Base-by-base conservation (phyloP, 768 basidiomycete genomes). In the Daedalea quercina region DNA sequence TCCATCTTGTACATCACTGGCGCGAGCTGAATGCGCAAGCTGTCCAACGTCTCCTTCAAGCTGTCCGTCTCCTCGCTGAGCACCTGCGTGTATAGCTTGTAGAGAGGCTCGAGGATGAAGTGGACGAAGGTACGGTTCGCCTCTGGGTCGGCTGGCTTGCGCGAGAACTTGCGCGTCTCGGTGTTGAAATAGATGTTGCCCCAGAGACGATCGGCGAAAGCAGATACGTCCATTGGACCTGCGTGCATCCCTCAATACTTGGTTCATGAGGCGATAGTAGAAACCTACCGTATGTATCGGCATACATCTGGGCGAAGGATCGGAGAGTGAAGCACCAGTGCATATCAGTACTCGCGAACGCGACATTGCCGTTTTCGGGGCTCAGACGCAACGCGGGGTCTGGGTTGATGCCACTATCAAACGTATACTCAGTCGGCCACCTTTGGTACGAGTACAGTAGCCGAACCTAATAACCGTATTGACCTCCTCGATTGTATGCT, bases 1-100 rank as follows among this genome's bases (percentile, higher is more conserved):
- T 99, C 96, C 92, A 99, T 97, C 75, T 97, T 98, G 78, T 87
- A 99, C 81, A 91, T 87, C 28, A 93, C 77, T 0, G 94, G 87
- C 70, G 94, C 96, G 58, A 99, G 73, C 37, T 81, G 75, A 63
- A 99, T 98, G 1, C 84, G 82, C 31, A 99, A 77, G 9, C 77
- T 74, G 9, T 71, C 73, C 44, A 99, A 74, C 3, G 95, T 99
- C 53, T 75, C 76, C 65, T 85, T 87, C 33, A 99, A 79, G 28
- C 78, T 77, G n/a, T 91, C 94, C 0, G 90, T 87, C 60, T 98
- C 93, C 69, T 95, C 90, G 63, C 94, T 94, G 40, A 99, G 73
- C 3, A 97, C 95, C 66, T 94, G 80, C 55, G 89, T 91, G 70
- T 99, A 98, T 26, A 99, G 77, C 73, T 98, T 99, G 75, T 98